Percentiles rank a stretch among this genome's conserved stretches.
phyloP scores from a whole-genome alignment of 768 basidiomycete species.

The Podaxis sp. region DNA sequence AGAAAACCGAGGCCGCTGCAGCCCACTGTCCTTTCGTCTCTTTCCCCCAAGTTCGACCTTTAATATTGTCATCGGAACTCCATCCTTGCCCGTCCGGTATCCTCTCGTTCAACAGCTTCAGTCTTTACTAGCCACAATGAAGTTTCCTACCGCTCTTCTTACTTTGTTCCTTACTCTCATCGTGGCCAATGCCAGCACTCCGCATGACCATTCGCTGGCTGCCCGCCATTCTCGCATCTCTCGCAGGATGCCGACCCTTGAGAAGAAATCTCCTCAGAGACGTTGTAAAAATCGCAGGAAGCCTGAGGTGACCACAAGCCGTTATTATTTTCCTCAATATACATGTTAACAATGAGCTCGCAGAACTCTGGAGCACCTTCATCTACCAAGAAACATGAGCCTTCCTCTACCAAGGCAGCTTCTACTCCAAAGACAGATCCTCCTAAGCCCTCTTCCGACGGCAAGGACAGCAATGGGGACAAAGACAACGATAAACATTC shows the following conservation, averaged over 20 bases:
- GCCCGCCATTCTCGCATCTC: constrained; percentile 31
- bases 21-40: constrained; percentile 7
- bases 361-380: constrained; percentile 5
- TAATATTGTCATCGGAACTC: not conserved
- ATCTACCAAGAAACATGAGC: constrained; percentile 9
- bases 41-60: constrained; percentile 7
- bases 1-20: not conserved
- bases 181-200: constrained; percentile 30
- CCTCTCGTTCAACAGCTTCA: constrained; percentile 15
- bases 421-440: constrained; percentile 11
- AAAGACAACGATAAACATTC: not conserved
- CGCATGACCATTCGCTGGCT: constrained; percentile 27
- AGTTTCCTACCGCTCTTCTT: constrained; percentile 36
- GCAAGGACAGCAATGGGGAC: not conserved
- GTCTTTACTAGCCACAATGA: constrained; percentile 35
- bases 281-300: constrained; percentile 24
- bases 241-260: not conserved
- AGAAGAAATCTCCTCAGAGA: constrained; percentile 19
- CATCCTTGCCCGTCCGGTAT: constrained; percentile 10
- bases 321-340: not conserved
- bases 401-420: constrained; percentile 10
- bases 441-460: not conserved
- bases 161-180: constrained; percentile 35
- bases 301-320: not conserved
- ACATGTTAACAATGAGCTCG: not conserved